Evolutionary conservation across 805 yeast genomes (phyloP).

Genomic region (Saccharomyces paradoxus): DNA sequence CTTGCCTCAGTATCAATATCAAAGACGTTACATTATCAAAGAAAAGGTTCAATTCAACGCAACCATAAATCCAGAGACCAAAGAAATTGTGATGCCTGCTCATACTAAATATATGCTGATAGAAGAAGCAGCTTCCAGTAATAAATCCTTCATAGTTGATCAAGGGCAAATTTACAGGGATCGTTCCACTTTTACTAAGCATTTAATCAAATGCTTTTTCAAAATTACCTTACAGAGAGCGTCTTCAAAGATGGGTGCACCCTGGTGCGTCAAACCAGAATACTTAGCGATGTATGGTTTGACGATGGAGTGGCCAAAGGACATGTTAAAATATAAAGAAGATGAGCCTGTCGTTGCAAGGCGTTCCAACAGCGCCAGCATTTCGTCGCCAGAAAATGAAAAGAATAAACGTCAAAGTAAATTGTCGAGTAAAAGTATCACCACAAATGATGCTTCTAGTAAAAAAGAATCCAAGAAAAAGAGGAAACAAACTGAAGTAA

Average conservation of each 20-base stretch:
- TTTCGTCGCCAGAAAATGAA: conserved; percentile 19
- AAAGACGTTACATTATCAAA: conserved; percentile 47
- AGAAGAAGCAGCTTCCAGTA: conserved; percentile 38
- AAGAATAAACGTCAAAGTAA: conserved; percentile 11
- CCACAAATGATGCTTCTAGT: neutral
- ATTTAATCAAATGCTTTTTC: conserved; percentile 81
- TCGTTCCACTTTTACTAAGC: conserved; percentile 79
- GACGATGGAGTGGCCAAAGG: conserved; percentile 29
- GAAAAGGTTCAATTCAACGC: conserved; percentile 78
- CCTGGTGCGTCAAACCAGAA: conserved; percentile 84
- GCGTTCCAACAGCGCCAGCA: conserved; percentile 9
- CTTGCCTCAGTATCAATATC: conserved; percentile 14
- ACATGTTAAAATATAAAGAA: conserved; percentile 26
- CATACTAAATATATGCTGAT: conserved; percentile 66
- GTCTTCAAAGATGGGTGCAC: conserved; percentile 81
- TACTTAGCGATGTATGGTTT: conserved; percentile 36
- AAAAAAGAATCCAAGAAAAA: conserved; percentile 2
- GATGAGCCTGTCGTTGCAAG: conserved; percentile 13
- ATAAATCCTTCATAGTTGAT: conserved; percentile 59
- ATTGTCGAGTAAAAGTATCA: neutral
- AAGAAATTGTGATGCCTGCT: conserved; percentile 39
- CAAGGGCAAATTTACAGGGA: conserved; percentile 72
- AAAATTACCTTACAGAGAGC: conserved; percentile 61
- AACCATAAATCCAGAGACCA: conserved; percentile 28
- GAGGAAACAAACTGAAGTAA: neutral